These are phyloP conservation scores for Achlya hypogyna DNA, from an alignment of 352 stramenopile species.

Conservation along the genomic window DNA sequence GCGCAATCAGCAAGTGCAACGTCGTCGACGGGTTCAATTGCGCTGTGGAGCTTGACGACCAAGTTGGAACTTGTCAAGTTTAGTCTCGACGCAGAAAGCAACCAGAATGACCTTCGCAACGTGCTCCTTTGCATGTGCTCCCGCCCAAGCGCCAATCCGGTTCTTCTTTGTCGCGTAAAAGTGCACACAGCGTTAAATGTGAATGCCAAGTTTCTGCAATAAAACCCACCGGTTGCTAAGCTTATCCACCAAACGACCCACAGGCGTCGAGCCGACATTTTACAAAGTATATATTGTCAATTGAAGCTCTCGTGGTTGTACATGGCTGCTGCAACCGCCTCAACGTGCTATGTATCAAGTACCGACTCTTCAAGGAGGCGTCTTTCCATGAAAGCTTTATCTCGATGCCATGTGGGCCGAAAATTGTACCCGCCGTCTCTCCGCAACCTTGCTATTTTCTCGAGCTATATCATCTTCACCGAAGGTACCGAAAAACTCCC, in stretches of 20 bases:
- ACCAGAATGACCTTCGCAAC: not conserved
- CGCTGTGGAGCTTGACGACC: not conserved
- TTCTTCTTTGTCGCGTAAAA: not conserved
- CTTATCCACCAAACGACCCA: not conserved
- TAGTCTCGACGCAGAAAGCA: too few relatives aligned
- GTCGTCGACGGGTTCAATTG: not conserved
- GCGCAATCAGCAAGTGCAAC: too few relatives aligned
- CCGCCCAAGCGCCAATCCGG: too few relatives aligned
- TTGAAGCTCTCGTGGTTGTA: not conserved
- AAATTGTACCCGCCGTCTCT: too few relatives aligned
- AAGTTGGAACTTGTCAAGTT: not conserved
- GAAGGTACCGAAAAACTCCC: too few relatives aligned
- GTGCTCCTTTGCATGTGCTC: not conserved
- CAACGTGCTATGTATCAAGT: constrained; percentile 6
- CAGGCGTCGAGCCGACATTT: not conserved
- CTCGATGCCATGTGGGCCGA: too few relatives aligned
- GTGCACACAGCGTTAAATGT: not conserved
- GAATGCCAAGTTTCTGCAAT: constrained; percentile 1
- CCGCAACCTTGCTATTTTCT: too few relatives aligned
- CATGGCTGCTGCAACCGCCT: not conserved
- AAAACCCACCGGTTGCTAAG: not conserved
- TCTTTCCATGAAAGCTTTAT: too few relatives aligned
- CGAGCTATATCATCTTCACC: too few relatives aligned
- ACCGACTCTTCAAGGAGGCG: not conserved
- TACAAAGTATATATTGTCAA: too few relatives aligned